These are phyloP conservation scores for Microcos paniculata DNA, from an alignment of 345 rosid species.

Conservation along the genomic window DNA sequence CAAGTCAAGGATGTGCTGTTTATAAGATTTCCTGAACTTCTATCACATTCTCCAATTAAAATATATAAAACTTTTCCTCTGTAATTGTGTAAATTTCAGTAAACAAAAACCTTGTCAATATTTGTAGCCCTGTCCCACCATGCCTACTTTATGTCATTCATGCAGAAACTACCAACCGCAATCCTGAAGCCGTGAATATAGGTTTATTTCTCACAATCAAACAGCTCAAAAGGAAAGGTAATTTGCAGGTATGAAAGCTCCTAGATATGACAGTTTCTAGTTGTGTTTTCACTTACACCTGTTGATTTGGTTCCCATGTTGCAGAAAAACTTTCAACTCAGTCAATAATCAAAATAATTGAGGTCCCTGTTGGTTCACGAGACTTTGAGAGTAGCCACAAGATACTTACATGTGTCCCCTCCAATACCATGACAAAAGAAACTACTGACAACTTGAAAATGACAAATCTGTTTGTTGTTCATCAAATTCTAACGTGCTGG, in stretches of 20 bases:
- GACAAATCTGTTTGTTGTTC: background rate
- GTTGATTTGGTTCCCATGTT: conserved; percentile 30
- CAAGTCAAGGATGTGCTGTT: background rate
- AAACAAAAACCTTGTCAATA: background rate
- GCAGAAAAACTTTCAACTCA: conserved; percentile 3
- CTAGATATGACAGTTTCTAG: background rate
- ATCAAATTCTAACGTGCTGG: background rate
- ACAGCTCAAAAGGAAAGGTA: conserved; percentile 32
- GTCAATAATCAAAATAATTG: conserved; percentile 1
- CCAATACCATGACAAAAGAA: background rate
- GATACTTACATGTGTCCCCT: background rate
- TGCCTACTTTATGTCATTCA: conserved; percentile 30
- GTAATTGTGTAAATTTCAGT: background rate
- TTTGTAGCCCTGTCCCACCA: background rate
- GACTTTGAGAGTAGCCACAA: conserved; percentile 31
- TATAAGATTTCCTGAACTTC: background rate
- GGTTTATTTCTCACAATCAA: conserved; percentile 23
- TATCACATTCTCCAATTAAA: background rate
- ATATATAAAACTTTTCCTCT: background rate
- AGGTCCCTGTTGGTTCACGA: conserved; percentile 42
- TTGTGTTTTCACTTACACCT: conserved; percentile 3
- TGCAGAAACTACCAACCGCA: conserved; percentile 39
- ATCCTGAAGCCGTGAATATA: conserved; percentile 29
- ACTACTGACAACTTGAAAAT: background rate
- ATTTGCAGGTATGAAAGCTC: background rate